These are phyloP conservation scores for Quercus ilex DNA, from an alignment of 306 rosid species.

Conservation along the genomic window DNA sequence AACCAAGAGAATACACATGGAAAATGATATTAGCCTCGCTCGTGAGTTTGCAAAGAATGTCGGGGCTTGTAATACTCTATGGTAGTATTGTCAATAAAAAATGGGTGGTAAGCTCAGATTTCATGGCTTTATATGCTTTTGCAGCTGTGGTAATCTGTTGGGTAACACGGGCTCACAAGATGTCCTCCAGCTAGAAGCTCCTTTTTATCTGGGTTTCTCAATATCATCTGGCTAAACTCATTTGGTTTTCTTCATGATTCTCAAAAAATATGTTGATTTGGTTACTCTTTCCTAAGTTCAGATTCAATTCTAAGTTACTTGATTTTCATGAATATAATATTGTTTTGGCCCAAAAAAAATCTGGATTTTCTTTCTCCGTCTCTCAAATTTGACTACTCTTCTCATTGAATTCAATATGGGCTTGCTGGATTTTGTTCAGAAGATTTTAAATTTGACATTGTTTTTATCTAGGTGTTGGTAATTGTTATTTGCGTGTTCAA, in stretches of 20 bases:
- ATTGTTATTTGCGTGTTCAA: neutral
- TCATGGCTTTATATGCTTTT: too few species aligned
- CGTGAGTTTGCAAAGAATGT: too few species aligned
- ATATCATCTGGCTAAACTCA: neutral
- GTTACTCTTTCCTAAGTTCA: neutral
- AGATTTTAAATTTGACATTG: neutral
- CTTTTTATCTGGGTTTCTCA: constrained; percentile 1
- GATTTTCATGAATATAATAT: neutral
- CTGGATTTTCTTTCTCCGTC: constrained; percentile 8
- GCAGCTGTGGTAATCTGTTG: too few species aligned
- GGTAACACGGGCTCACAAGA: too few species aligned
- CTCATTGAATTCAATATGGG: constrained; percentile 16
- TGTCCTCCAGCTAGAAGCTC: too few species aligned
- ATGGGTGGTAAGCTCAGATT: too few species aligned
- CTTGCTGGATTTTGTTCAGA: neutral
- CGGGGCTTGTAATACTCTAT: too few species aligned
- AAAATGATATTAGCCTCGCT: too few species aligned
- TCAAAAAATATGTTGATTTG: neutral
- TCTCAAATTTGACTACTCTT: constrained; percentile 18
- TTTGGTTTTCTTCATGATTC: neutral
- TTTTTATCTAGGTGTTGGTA: neutral
- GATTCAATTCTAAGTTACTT: neutral
- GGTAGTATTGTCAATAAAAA: too few species aligned
- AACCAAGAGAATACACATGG: too few species aligned
- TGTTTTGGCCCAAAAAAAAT: neutral